A percentile compares a stretch with the other conserved stretches of the same genome.
phyloP scores from a whole-genome alignment of 148 eudicot species.

The Vaccinium myrtillus region DNA sequence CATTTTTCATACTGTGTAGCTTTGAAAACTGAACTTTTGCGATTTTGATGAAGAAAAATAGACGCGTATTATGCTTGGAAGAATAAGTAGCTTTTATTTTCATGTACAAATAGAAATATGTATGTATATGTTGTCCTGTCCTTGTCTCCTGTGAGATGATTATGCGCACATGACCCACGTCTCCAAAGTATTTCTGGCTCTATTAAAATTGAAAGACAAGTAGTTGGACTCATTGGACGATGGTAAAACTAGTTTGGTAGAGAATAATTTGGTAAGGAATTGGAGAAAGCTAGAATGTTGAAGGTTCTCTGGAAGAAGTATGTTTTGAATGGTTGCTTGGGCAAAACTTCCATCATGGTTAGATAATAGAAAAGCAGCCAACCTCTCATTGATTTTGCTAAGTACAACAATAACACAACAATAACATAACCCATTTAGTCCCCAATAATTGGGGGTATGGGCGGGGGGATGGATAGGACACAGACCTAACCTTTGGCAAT shows the following conservation, averaged over 20 bases:
- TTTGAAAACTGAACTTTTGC: neutral
- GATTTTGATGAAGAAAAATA: neutral
- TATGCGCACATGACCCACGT: neutral
- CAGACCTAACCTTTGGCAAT: too few relatives aligned
- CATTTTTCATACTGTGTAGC: neutral
- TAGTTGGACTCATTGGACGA: neutral
- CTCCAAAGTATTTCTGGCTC: neutral
- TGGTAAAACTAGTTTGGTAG: neutral
- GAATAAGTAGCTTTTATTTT: neutral
- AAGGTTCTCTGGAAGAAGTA: neutral
- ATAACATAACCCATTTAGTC: too few relatives aligned
- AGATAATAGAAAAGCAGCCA: neutral
- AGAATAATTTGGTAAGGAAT: neutral
- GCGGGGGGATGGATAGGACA: too few relatives aligned
- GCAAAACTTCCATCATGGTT: neutral
- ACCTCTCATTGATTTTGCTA: slow-evolving; percentile 7
- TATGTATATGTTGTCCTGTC: neutral
- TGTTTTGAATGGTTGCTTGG: neutral
- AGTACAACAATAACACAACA: too few relatives aligned
- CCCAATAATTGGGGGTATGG: too few relatives aligned
- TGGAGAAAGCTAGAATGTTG: neutral
- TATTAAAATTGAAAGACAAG: neutral
- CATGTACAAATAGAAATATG: neutral
- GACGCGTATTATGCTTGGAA: neutral
- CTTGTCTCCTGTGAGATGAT: neutral